These are phyloP conservation scores for Porphyrellus sp. DNA, from an alignment of 1,284 basidiomycete species.

Conservation along the genomic window DNA sequence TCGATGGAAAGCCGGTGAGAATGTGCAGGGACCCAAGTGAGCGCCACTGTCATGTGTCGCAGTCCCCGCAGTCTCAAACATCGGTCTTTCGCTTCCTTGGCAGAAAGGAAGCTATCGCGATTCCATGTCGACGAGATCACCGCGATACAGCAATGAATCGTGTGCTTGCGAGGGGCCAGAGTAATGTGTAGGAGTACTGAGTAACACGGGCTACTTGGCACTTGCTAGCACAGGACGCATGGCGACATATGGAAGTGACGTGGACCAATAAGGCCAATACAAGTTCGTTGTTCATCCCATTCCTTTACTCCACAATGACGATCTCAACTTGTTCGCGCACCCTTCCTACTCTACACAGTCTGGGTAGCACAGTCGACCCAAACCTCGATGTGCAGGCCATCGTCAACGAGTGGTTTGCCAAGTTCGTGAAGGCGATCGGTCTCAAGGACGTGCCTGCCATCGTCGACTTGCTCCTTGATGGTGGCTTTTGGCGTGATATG, in stretches of 20 bases:
- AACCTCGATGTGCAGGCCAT: constrained; percentile 17
- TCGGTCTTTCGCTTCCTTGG: too few relatives aligned
- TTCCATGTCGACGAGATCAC: too few relatives aligned
- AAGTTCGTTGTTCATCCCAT: neutral
- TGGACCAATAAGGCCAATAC: neutral
- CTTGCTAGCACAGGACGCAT: neutral
- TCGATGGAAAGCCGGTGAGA: too few relatives aligned
- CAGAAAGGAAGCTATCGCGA: too few relatives aligned
- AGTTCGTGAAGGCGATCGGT: constrained; percentile 24
- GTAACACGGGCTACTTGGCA: too few relatives aligned
- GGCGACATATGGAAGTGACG: neutral
- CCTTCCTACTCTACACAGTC: constrained; percentile 27
- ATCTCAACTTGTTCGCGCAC: neutral
- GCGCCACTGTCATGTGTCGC: too few relatives aligned
- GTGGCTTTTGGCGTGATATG: constrained; percentile 57
- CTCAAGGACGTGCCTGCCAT: constrained; percentile 23
- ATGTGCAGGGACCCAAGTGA: too few relatives aligned
- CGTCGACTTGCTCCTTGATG: constrained; percentile 38
- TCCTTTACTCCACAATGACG: constrained; percentile 10
- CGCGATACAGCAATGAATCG: too few relatives aligned
- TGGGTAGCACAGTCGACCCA: constrained; percentile 21
- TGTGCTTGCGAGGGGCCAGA: too few relatives aligned
- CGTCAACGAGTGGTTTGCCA: constrained; percentile 23
- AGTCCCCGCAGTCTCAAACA: too few relatives aligned
- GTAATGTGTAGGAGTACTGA: too few relatives aligned